These are phyloP conservation scores for Acacia melanoxylon DNA, from an alignment of 306 rosid genomes.

Conservation along the genomic window DNA sequence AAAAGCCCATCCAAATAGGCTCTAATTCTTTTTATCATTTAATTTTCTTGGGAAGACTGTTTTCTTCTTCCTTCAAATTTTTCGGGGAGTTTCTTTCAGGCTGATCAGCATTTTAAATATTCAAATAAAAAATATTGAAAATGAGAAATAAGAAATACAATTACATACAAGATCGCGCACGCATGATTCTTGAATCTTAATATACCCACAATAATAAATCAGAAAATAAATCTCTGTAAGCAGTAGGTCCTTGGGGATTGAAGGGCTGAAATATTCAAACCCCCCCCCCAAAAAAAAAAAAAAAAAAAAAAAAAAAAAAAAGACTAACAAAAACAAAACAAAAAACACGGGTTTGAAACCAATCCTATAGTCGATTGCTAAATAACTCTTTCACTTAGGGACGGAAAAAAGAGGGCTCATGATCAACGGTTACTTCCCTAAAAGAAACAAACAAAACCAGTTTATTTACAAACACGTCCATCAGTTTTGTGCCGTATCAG, in stretches of 20 bases:
- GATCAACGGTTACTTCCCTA: neutral
- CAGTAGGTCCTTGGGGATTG: neutral
- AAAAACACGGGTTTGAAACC: neutral
- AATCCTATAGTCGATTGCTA: neutral
- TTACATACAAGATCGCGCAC: neutral
- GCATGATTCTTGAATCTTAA: neutral
- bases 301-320: too few species aligned
- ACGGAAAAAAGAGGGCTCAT: neutral
- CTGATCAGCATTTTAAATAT: too few species aligned
- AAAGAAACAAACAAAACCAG: neutral
- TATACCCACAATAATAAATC: neutral
- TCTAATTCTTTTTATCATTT: neutral
- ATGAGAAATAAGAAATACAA: neutral
- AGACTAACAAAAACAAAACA: too few species aligned
- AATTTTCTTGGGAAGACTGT: neutral
- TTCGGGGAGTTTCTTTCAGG: neutral
- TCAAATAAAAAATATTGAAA: conserved; percentile 39
- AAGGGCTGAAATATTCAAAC: neutral
- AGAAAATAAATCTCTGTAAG: neutral
- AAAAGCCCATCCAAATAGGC: too few species aligned
- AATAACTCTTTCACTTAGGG: neutral
- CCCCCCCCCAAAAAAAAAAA: too few species aligned
- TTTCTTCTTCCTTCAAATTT: neutral
- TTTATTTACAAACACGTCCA: neutral
- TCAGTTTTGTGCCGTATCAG: neutral